Base-by-base conservation (phyloP, 441 rosid genomes). In the Populus hybrid region DNA sequence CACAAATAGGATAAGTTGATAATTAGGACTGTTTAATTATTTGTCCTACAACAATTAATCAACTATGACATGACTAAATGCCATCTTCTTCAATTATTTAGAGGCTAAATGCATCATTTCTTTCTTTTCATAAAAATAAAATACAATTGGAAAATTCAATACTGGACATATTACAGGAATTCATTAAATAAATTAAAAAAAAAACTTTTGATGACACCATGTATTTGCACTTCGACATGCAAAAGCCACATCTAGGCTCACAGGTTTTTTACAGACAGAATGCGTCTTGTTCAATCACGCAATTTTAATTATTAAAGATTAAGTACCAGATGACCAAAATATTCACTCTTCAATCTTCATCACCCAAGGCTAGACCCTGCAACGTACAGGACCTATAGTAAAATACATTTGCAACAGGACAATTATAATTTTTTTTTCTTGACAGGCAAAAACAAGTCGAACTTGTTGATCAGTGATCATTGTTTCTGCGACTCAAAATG, bases 401-500 rank as follows among this genome's bases (percentile, higher is more conserved):
- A 3, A 45, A 64, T 24, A 65, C 31, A 65, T 24, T 65, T 65
- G 35, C 68, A 26, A 1, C 35, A 65, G 31, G 31, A 65, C 16
- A 65, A 1, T 12, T 1, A 26, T 45, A 1, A 42, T 42, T 42
- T 50, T 50, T n/a, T 65, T 65, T 65, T 26, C 2, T 65, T 26
- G 35, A 21, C 28, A 26, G 31, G 8, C 28, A 26, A 65, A 23
- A 65, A 12, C 68, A 65, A 65, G 68, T 65, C 20, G 36, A 65
- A 65, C 31, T 65, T 23, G 31, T 16, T 68, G 21, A 68, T 21
- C 40, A 6, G 10, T 18, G 20, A 36, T 38, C 59, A 0, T 6
- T 16, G 0, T 50, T 50, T 50, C 6, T 40, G 36, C 8, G 7
- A 21, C 11, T 80, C 80, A 90, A 26, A 90, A 90, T 3, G 90